These are phyloP conservation scores for Cardamine chenopodiifolia DNA, from an alignment of 345 rosid species.

Conservation along the genomic window DNA sequence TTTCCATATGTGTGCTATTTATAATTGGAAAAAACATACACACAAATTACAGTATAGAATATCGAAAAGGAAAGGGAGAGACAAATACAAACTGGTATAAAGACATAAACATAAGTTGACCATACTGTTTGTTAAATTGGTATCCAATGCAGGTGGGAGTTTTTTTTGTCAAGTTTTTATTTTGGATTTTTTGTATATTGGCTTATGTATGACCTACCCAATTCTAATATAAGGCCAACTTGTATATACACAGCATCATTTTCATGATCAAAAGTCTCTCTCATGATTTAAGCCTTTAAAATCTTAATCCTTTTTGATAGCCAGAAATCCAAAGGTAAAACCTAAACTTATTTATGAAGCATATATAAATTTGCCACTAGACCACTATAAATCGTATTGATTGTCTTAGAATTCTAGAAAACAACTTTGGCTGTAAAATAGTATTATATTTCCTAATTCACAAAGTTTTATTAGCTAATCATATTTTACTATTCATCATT, in stretches of 20 bases:
- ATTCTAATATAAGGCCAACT: constrained; percentile 12
- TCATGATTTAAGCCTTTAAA: neutral
- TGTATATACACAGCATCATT: constrained; percentile 9
- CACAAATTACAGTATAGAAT: constrained; percentile 1
- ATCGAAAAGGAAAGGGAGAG: constrained; percentile 30
- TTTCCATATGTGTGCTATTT: neutral
- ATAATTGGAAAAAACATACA: constrained; percentile 7
- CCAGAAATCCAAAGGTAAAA: neutral
- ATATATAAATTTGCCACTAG: neutral
- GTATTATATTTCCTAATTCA: neutral
- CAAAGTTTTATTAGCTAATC: neutral
- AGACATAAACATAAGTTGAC: constrained; percentile 41
- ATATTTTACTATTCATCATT: neutral
- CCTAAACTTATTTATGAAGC: neutral
- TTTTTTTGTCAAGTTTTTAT: neutral
- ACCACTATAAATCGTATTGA: neutral
- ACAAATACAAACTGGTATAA: constrained; percentile 28
- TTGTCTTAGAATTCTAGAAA: neutral
- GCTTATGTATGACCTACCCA: constrained; percentile 23
- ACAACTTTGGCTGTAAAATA: neutral
- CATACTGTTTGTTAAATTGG: constrained; percentile 45
- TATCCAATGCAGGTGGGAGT: constrained; percentile 39
- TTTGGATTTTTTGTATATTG: neutral
- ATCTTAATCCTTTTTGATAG: neutral
- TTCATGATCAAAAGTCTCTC: neutral